phyloP scores from a whole-genome alignment of 305 asterid genomes.

The Ilex paraguariensis region DNA sequence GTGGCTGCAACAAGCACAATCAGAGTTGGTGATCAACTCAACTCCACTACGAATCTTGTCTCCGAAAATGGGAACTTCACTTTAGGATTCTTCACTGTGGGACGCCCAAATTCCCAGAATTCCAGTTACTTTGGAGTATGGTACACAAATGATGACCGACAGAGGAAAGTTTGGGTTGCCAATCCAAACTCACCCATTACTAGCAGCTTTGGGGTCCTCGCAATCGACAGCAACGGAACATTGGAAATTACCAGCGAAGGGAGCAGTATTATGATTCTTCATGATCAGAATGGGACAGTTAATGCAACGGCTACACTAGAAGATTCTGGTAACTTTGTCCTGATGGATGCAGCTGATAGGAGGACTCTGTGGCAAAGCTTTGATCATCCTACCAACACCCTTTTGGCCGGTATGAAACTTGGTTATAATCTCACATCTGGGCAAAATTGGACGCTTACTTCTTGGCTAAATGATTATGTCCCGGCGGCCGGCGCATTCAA shows the following conservation, averaged over 20 bases:
- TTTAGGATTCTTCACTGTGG: slow-evolving; percentile 15
- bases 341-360: slow-evolving; percentile 7
- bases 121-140: slow-evolving; percentile 19
- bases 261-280: too few relatives aligned
- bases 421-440: background rate
- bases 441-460: background rate
- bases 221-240: slow-evolving; percentile 11
- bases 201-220: slow-evolving; percentile 1
- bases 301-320: slow-evolving; percentile 15
- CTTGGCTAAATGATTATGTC: background rate
- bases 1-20: slow-evolving; percentile 6
- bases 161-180: slow-evolving; percentile 14
- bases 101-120: background rate
- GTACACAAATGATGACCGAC: background rate
- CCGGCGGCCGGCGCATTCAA: background rate
- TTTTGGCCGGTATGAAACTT: background rate
- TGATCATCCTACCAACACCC: background rate
- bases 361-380: background rate
- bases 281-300: slow-evolving; percentile 14
- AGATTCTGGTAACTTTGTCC: slow-evolving; percentile 24
- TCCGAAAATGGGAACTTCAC: slow-evolving; percentile 16
- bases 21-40: slow-evolving; percentile 12
- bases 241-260: slow-evolving; percentile 8
- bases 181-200: slow-evolving; percentile 14
- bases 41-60: slow-evolving; percentile 11